Base-by-base conservation (phyloP, 2,329 filamentous ascomycete species). In the Rugonectria rugulosa region DNA sequence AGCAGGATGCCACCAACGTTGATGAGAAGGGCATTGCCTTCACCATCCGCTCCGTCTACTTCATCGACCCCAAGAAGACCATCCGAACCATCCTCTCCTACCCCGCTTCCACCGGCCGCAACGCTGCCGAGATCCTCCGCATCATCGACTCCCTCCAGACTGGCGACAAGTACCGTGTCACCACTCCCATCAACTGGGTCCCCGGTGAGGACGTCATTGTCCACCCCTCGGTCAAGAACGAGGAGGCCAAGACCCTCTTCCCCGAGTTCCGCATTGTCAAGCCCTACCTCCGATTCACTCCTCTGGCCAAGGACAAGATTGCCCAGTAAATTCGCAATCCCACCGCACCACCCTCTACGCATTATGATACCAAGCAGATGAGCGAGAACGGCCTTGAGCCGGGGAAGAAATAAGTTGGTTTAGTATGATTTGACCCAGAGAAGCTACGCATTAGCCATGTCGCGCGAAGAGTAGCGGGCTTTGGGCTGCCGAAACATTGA, bases 31-130 rank as follows among this genome's bases (percentile, higher is more conserved):
- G 89, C 67, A 90, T 94, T 67, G 92, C 92, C 53, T 94, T 96
- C 79, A 97, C 93, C 68, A 96, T 97, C 79, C 91, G 93, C 70
- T 92, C 90, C 67, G 93, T 97, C 72, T 97, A 96, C 83, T 83
- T 97, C 79, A 95, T 97, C 75, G 92, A 97, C 81, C 92, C 92
- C 62, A 87, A 86, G 77, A 97, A 96, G 88, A 94, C 89, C 76
- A 95, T 97, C 78, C 89, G 93, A 68, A 87, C 93, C 73, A 96
- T 92, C 74, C 89, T 97, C 80, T 88, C 90, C 72, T 97, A 97
- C 82, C 93, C 93, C 37, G 92, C 93, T 59, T 93, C 89, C 56
- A 96, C 92, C 40, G 93, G 93, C 77, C 87, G 90, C 72, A 93
- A 92, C 82, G 87, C 88, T 60, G 82, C 86, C 65, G 90, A 92